These are phyloP conservation scores for Fusarium udum DNA, from an alignment of 2,329 filamentous ascomycete species.

Conservation along the genomic window DNA sequence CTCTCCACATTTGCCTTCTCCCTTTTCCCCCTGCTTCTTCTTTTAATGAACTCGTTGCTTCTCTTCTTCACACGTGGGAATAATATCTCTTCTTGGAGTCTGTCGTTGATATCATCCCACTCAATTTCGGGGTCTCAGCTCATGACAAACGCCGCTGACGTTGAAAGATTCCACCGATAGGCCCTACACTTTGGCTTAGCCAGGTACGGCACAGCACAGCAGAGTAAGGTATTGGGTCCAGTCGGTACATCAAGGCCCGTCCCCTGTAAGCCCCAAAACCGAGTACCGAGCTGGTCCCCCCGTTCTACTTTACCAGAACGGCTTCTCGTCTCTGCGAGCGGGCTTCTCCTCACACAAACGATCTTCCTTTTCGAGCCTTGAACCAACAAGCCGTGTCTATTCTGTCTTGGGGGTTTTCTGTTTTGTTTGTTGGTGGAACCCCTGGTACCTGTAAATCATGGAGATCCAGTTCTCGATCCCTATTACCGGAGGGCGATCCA, in stretches of 20 bases:
- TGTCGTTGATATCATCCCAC: background rate
- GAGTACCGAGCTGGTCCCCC: conserved; percentile 24
- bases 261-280: conserved; percentile 14
- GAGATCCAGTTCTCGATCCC: conserved; percentile 53
- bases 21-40: background rate
- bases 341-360: conserved; percentile 21
- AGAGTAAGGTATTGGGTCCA: background rate
- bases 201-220: conserved; percentile 13
- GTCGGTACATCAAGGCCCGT: background rate
- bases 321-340: conserved; percentile 23
- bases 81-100: background rate
- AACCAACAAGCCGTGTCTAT: background rate
- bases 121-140: background rate
- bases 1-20: conserved; percentile 10
- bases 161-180: background rate
- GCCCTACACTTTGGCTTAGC: background rate
- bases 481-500: conserved; percentile 35
- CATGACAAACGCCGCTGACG: conserved; percentile 32
- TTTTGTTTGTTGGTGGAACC: conserved; percentile 11
- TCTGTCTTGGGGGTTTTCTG: background rate
- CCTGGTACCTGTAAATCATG: conserved; percentile 39
- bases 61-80: background rate
- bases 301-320: conserved; percentile 20
- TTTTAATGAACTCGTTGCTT: background rate
- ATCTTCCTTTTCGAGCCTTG: conserved; percentile 7